These are phyloP conservation scores for Calonectria honghensis DNA, from an alignment of 2,329 filamentous ascomycete genomes.

Conservation along the genomic window DNA sequence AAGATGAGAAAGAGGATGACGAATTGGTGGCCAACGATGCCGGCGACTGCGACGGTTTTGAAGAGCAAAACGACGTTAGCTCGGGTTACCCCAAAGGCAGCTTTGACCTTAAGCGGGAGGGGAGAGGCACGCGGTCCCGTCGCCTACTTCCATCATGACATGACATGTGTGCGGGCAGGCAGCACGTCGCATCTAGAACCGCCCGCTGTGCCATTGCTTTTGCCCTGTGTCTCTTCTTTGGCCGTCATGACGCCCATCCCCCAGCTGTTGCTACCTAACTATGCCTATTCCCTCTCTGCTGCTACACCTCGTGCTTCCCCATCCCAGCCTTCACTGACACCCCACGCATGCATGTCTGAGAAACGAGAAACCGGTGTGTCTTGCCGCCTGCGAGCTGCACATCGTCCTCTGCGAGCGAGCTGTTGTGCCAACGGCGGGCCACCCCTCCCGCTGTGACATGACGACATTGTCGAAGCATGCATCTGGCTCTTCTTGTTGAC, in stretches of 20 bases:
- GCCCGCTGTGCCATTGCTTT: neutral
- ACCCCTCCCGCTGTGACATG: constrained; percentile 48
- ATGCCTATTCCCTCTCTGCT: constrained; percentile 33
- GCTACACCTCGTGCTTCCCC: constrained; percentile 12
- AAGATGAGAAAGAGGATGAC: neutral
- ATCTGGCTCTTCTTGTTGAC: neutral
- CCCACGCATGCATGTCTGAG: constrained; percentile 33
- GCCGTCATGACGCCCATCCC: constrained; percentile 12
- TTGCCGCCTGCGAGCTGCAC: constrained; percentile 37
- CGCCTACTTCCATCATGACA: constrained; percentile 31
- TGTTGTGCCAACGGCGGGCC: constrained; percentile 39
- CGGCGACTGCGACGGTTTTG: constrained; percentile 15
- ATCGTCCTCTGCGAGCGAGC: constrained; percentile 30
- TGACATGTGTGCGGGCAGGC: constrained; percentile 22
- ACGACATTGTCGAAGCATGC: constrained; percentile 53
- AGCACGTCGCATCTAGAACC: constrained; percentile 9
- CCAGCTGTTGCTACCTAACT: constrained; percentile 30
- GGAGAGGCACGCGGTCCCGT: constrained; percentile 17
- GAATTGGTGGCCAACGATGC: neutral
- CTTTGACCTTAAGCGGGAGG: constrained; percentile 9
- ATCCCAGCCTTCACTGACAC: constrained; percentile 17
- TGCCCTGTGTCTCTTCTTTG: constrained; percentile 5
- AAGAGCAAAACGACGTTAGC: neutral
- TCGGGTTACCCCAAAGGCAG: constrained; percentile 20
- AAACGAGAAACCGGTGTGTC: constrained; percentile 30